Evolutionary conservation across 164 flowering plant species (phyloP).

Genomic region (Berberis thunbergii): DNA sequence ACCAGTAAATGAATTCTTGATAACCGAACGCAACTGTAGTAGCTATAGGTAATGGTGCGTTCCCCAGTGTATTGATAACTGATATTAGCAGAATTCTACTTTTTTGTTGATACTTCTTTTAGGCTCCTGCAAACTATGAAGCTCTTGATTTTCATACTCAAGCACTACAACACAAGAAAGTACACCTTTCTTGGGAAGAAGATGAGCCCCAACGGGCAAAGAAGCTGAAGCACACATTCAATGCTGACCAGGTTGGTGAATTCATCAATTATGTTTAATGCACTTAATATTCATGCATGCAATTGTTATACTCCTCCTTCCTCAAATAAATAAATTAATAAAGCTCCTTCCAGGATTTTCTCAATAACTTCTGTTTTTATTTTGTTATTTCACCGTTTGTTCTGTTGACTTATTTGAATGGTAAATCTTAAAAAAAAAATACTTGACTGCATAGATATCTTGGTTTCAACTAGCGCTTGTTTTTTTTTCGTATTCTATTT

Average conservation of each 20-base stretch:
- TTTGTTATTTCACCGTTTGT: too few relatives aligned
- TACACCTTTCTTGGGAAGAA: slow-evolving; percentile 79
- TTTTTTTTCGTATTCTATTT: neutral
- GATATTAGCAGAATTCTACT: neutral
- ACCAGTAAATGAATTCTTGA: neutral
- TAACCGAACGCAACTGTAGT: too few relatives aligned
- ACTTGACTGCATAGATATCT: neutral
- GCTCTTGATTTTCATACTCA: slow-evolving; percentile 62
- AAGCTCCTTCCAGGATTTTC: neutral
- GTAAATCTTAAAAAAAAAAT: neutral
- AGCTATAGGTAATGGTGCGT: neutral
- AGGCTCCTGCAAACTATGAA: slow-evolving; percentile 72
- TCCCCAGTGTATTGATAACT: neutral
- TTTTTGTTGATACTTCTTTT: slow-evolving; percentile 9
- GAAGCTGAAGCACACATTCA: slow-evolving; percentile 56
- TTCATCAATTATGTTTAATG: too few relatives aligned
- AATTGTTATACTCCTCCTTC: neutral
- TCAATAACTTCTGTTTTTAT: neutral
- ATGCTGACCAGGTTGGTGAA: slow-evolving; percentile 58
- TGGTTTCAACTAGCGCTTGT: neutral
- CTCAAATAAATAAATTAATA: neutral
- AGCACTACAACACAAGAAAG: slow-evolving; percentile 69
- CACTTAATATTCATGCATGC: too few relatives aligned
- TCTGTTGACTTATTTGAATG: neutral
- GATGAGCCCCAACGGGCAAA: slow-evolving; percentile 82